phyloP scores from a whole-genome alignment of 2,329 filamentous ascomycete species.

The Davidsoniella neocaledoniae region DNA sequence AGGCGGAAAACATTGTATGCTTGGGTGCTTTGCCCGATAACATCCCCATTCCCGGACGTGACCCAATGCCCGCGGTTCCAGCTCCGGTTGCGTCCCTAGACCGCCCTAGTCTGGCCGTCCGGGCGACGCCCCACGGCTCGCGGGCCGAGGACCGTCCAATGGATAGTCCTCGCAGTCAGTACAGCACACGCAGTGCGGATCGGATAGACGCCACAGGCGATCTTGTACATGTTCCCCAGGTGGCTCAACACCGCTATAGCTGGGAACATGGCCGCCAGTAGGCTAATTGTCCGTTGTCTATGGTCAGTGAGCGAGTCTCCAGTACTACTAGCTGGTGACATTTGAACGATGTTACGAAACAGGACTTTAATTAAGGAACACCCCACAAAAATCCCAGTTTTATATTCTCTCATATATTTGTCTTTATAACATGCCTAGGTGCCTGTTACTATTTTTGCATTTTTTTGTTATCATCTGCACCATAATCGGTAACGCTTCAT shows the following conservation, averaged over 20 bases:
- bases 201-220: conserved; percentile 29
- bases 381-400: too few species aligned
- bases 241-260: conserved; percentile 32
- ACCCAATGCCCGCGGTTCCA: background rate
- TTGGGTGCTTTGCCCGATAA: conserved; percentile 37
- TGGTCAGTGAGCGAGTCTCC: too few species aligned
- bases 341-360: conserved; percentile 8
- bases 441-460: background rate
- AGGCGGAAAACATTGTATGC: conserved; percentile 35
- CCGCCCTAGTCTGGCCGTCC: conserved; percentile 4
- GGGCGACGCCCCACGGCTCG: conserved; percentile 15
- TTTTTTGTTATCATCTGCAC: conserved; percentile 5
- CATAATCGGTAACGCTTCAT: background rate
- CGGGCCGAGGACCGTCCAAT: background rate
- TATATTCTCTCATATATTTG: too few species aligned
- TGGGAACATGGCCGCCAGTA: conserved; percentile 23
- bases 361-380: background rate
- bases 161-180: conserved; percentile 25
- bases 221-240: conserved; percentile 33
- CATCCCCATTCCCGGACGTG: conserved; percentile 18
- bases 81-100: background rate
- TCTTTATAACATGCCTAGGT: too few species aligned
- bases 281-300: too few species aligned
- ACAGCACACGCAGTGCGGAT: conserved; percentile 29
- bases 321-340: too few species aligned